Conservation (phyloP, 176 grass and related monocot species). For the Puya raimondii region DNA sequence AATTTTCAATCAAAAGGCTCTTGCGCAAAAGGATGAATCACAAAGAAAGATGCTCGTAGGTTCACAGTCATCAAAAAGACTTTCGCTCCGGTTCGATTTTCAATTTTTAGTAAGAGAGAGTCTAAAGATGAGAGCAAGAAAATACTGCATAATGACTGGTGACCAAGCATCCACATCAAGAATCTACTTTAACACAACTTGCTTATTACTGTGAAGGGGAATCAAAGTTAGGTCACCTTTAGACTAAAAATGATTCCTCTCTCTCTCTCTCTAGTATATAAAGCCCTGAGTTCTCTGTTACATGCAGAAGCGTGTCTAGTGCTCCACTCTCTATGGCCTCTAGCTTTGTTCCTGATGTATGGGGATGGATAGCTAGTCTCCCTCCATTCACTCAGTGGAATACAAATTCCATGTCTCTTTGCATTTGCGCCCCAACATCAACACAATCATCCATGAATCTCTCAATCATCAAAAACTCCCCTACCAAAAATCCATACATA, state of each 20-base stretch:
- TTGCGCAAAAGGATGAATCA: background rate
- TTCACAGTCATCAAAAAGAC: background rate
- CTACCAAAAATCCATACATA: constrained; percentile 31
- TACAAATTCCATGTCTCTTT: constrained; percentile 47
- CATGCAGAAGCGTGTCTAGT: background rate
- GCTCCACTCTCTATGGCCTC: constrained; percentile 37
- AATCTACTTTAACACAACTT: constrained; percentile 20
- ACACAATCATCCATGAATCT: constrained; percentile 47
- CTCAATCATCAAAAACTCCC: constrained; percentile 34
- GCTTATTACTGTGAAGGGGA: constrained; percentile 11
- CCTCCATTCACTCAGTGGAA: constrained; percentile 74
- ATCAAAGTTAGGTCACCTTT: constrained; percentile 26
- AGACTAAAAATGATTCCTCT: constrained; percentile 2
- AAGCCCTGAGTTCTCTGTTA: background rate
- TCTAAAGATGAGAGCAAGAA: background rate
- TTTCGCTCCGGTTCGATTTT: background rate
- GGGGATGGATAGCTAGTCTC: constrained; percentile 62
- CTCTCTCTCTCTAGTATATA: constrained; percentile 3
- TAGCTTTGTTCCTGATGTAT: constrained; percentile 46
- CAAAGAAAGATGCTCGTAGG: background rate
- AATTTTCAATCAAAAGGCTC: background rate
- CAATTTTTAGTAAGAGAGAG: background rate
- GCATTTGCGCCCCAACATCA: constrained; percentile 49
- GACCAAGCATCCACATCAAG: background rate
- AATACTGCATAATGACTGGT: background rate